A percentile compares a stretch with the other conserved stretches of the same genome.
Conservation (phyloP, 2,329 filamentous ascomycete genomes). For the Capronia epimyces region DNA sequence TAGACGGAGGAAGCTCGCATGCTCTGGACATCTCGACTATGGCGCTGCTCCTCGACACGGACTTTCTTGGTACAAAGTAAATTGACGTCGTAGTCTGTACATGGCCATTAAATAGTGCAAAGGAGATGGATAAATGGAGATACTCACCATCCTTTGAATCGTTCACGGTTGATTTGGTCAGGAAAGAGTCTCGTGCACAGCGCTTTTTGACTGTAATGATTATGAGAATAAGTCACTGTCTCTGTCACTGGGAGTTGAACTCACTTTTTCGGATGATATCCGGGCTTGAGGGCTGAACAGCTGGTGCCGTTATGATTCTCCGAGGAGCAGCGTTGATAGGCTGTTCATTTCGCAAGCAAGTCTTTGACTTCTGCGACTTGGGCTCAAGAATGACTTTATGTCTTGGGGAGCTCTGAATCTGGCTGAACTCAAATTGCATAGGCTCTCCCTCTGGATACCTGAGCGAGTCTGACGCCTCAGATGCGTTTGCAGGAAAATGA, state of each 20-base stretch:
- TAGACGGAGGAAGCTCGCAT: slow-evolving; percentile 13
- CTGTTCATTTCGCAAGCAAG: background rate
- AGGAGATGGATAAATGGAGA: background rate
- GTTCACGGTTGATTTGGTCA: slow-evolving; percentile 9
- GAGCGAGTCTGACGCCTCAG: background rate
- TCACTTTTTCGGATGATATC: slow-evolving; percentile 6
- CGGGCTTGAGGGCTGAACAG: slow-evolving; percentile 3
- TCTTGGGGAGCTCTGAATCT: background rate
- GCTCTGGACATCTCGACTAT: slow-evolving; percentile 8
- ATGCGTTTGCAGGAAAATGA: background rate
- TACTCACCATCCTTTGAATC: slow-evolving; percentile 9
- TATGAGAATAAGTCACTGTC: background rate
- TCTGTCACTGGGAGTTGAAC: background rate
- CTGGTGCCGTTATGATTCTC: slow-evolving; percentile 5
- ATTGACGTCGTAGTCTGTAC: slow-evolving; percentile 13
- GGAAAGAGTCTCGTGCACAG: slow-evolving; percentile 13
- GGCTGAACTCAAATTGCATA: slow-evolving; percentile 1
- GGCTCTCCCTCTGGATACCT: background rate
- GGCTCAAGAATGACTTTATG: slow-evolving; percentile 13
- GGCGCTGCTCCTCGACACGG: slow-evolving; percentile 7
- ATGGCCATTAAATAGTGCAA: background rate
- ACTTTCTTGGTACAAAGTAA: slow-evolving; percentile 16
- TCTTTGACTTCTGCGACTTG: slow-evolving; percentile 16
- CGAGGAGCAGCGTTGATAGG: background rate
- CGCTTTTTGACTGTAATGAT: slow-evolving; percentile 14